phyloP scores from a whole-genome alignment of 1,139 yeast species.

The Taiozyma onychis region DNA sequence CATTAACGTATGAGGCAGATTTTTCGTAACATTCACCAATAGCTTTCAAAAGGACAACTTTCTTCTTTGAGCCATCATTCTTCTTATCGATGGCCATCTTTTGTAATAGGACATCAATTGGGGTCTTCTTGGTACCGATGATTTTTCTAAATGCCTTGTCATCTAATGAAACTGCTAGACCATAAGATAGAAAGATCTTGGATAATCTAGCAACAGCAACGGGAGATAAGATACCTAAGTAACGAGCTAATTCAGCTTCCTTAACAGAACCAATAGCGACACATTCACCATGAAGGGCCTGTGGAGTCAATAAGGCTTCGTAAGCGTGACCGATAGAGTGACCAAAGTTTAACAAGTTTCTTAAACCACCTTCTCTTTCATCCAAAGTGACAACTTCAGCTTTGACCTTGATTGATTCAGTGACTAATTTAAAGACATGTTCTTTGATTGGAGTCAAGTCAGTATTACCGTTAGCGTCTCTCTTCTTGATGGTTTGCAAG shows the following conservation, averaged over 20 bases:
- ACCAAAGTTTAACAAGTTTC: conserved; percentile 92
- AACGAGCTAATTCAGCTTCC: conserved; percentile 92
- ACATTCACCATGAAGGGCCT: conserved; percentile 96
- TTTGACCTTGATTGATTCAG: conserved; percentile 83
- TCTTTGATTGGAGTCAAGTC: conserved; percentile 57
- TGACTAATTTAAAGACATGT: conserved; percentile 71
- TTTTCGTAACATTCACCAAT: conserved; percentile 89
- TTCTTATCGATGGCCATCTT: conserved; percentile 97
- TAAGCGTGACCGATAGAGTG: conserved; percentile 98
- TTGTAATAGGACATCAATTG: conserved; percentile 62
- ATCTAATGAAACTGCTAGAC: conserved; percentile 73
- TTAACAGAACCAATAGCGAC: conserved; percentile 91
- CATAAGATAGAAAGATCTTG: conserved; percentile 79
- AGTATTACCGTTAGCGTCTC: conserved; percentile 32
- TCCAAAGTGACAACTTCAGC: conserved; percentile 92
- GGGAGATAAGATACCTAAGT: conserved; percentile 81
- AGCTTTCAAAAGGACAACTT: conserved; percentile 73
- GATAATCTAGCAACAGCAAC: conserved; percentile 90
- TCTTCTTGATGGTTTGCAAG: conserved; percentile 47
- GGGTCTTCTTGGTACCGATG: conserved; percentile 62
- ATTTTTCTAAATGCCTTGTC: conserved; percentile 71
- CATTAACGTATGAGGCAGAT: conserved; percentile 79
- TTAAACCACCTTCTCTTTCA: conserved; percentile 91
- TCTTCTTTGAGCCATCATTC: conserved; percentile 87
- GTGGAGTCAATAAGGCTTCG: conserved; percentile 94